Base-by-base conservation (phyloP, 2,329 filamentous ascomycete species). In the Lachnellula arida region DNA sequence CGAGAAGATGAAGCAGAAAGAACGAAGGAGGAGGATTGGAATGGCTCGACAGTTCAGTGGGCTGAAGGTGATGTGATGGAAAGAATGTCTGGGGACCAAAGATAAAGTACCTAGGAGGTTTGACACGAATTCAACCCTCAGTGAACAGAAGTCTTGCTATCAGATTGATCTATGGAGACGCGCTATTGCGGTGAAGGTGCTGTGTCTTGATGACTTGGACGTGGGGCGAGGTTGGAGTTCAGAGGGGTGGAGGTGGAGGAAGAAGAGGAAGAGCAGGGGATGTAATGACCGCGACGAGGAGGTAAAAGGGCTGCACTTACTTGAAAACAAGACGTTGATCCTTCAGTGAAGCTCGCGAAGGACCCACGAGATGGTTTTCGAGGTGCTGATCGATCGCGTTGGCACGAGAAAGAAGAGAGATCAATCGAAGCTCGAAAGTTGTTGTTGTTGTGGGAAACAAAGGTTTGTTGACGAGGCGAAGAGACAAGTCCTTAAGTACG, bases 361-460 rank as follows among this genome's bases (percentile, higher is more conserved):
- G 57, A 57, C 37, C 56, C 57, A 62, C 60, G 52, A 58, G 55
- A 42, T 37, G 25, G 22, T 14, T n/a, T 19, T 28, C 51, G 49
- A 60, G 55, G 54, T 51, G 49, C 9, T 57, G 49, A 32, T 39
- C 28, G 35, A 17, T 23, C 25, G 44, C 23, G 23, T 40, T 48
- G 44, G 5, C 35, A 48, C 42, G 19, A 51, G 23, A 28, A 39
- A 19, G 19, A 19, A 19, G 19, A 19, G 22, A 22, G 17, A 14
- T 43, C 15, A 17, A 11, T 15, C 6, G 39, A 39, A 32, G 28
- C 28, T 32, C 9, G 9, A 43, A 46, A 39, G 12, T 23, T 23
- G 23, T 48, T 47, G 42, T 44, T 43, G 49, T 51, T 51, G 56
- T 53, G 51, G 23, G 34, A n/a, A 53, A 35, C 48, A 49, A 50